Evolutionary conservation across 257 asterid species (phyloP).

Genomic region (Petunia secreta): DNA sequence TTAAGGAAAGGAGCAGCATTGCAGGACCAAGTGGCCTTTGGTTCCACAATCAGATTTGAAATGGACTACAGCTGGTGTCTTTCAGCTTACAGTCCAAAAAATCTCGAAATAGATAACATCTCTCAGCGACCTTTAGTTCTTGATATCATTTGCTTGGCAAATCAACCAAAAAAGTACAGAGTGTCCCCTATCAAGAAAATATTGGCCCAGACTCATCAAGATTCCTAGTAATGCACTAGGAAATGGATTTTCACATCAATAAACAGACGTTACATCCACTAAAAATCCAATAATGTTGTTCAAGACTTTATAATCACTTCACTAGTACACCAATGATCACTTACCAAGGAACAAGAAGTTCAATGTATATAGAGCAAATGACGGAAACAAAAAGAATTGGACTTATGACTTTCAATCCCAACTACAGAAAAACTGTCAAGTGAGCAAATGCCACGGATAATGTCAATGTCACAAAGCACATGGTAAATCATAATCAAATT

Average conservation of each 20-base stretch:
- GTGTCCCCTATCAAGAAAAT: constrained; percentile 13
- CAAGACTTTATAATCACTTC: background rate
- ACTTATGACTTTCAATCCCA: background rate
- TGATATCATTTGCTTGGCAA: constrained; percentile 48
- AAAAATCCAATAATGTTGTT: background rate
- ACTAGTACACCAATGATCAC: too few relatives aligned
- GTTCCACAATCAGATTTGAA: background rate
- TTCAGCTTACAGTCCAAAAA: background rate
- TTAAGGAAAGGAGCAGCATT: constrained; percentile 5
- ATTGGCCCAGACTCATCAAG: constrained; percentile 25
- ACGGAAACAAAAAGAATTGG: background rate
- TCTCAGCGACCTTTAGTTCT: constrained; percentile 40
- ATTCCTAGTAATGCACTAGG: background rate
- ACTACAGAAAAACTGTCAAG: background rate
- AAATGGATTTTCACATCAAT: background rate
- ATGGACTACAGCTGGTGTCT: background rate
- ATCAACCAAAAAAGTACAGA: constrained; percentile 29
- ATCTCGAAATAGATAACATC: constrained; percentile 25
- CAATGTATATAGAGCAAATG: background rate
- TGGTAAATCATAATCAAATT: background rate
- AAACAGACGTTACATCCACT: background rate
- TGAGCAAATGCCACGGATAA: background rate
- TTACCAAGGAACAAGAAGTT: background rate
- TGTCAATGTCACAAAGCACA: background rate
- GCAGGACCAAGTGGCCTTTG: constrained; percentile 26